Conservation (phyloP, 768 basidiomycete genomes). For the Podaxis sp. region DNA sequence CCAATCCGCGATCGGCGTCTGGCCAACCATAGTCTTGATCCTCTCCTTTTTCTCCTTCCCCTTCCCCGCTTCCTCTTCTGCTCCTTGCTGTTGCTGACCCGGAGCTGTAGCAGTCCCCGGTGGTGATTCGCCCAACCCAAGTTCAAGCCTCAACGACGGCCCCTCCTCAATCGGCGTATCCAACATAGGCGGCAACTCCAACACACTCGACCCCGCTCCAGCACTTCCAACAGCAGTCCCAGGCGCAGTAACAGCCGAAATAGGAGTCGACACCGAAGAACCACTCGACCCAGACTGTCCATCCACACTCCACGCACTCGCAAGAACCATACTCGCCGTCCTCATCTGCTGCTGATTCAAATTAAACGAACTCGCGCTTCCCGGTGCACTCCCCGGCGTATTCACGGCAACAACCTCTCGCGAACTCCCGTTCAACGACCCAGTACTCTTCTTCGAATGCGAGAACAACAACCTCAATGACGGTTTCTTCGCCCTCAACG, state of each 20-base stretch:
- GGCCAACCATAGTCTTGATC: conserved; percentile 18
- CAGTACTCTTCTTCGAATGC: conserved; percentile 39
- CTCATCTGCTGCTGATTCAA: conserved; percentile 19
- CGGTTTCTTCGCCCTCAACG: conserved; percentile 54
- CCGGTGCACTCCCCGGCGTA: background rate
- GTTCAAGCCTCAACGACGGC: conserved; percentile 42
- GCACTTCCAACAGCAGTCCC: conserved; percentile 25
- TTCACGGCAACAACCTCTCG: background rate
- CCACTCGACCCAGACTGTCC: conserved; percentile 38
- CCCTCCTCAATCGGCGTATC: conserved; percentile 57
- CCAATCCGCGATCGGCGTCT: conserved; percentile 37
- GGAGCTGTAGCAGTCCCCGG: conserved; percentile 20
- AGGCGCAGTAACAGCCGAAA: conserved; percentile 59
- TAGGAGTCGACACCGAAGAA: conserved; percentile 48
- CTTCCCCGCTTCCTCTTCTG: background rate
- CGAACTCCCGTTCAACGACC: conserved; percentile 32
- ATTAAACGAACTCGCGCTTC: conserved; percentile 2
- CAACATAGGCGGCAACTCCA: conserved; percentile 52
- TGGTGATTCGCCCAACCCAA: conserved; percentile 34
- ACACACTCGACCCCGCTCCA: conserved; percentile 19
- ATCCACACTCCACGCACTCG: conserved; percentile 15
- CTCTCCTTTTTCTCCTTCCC: conserved; percentile 18
- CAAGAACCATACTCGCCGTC: conserved; percentile 11
- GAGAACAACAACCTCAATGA: conserved; percentile 69
- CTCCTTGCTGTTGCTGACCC: background rate